Percentiles rank a stretch among this genome's conserved stretches.
Conservation (phyloP, 73 alveolate genomes). For the Uronychia setigera region DNA sequence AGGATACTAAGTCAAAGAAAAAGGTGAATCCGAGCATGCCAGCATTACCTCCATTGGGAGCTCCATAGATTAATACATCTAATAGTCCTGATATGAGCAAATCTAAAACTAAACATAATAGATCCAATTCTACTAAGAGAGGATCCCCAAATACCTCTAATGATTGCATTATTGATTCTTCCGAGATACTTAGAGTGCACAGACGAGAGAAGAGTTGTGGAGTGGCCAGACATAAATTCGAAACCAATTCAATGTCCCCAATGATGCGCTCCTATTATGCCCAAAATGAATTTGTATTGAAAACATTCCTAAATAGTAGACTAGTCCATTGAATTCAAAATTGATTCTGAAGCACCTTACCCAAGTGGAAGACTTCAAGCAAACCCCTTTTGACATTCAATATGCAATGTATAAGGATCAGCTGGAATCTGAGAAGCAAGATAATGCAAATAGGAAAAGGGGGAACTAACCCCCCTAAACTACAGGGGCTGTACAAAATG, state of each 20-base stretch:
- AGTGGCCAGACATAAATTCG: not conserved
- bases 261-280: not conserved
- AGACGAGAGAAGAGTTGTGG: slow-evolving; percentile 5
- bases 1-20: not conserved
- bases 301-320: not conserved
- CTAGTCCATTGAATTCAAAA: slow-evolving; percentile 1
- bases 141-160: slow-evolving; percentile 1
- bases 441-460: no score
- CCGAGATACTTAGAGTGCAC: not conserved
- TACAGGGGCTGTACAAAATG: no score
- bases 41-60: not conserved
- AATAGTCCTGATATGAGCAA: not conserved
- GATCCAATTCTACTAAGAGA: not conserved
- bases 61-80: not conserved
- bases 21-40: not conserved
- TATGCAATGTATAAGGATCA: not conserved
- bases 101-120: not conserved
- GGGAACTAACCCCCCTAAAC: no score
- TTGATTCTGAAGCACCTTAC: not conserved
- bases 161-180: not conserved
- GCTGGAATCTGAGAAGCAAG: no score
- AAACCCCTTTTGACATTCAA: not conserved
- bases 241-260: not conserved
- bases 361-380: not conserved
- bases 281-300: not conserved